Evolutionary conservation across 2,329 filamentous ascomycete genomes (phyloP).

Genomic region (Verruconis gallopava): DNA sequence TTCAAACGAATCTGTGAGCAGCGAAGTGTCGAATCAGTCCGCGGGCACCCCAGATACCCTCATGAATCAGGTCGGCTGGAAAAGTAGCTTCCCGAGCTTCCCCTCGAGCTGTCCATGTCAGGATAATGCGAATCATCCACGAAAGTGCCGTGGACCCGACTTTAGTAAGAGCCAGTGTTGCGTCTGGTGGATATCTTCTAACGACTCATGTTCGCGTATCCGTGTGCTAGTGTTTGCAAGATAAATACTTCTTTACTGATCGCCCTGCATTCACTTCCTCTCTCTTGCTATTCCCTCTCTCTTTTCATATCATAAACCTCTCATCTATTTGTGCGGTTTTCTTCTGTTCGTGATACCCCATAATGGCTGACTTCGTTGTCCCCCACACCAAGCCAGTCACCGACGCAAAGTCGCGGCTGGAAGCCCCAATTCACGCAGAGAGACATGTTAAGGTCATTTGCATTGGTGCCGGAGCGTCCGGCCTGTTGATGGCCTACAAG

Average conservation of each 20-base stretch:
- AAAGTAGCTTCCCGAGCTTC: too few relatives aligned
- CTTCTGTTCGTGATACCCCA: slow-evolving; percentile 1
- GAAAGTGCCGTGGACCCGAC: not conserved
- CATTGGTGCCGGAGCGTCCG: slow-evolving; percentile 37
- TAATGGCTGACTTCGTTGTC: slow-evolving; percentile 20
- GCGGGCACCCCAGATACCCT: too few relatives aligned
- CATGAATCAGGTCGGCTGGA: too few relatives aligned
- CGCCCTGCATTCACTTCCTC: not conserved
- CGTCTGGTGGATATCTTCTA: not conserved
- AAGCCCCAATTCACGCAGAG: slow-evolving; percentile 22
- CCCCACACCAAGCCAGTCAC: slow-evolving; percentile 16
- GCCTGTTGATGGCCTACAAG: slow-evolving; percentile 37
- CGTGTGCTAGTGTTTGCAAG: not conserved
- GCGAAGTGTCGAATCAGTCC: too few relatives aligned
- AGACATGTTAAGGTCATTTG: slow-evolving; percentile 28
- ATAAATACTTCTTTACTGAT: not conserved
- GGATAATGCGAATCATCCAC: too few relatives aligned
- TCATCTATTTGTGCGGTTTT: not conserved
- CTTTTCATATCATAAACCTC: too few relatives aligned
- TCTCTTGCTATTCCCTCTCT: too few relatives aligned
- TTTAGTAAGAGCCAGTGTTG: not conserved
- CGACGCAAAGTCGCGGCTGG: slow-evolving; percentile 18
- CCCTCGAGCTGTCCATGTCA: too few relatives aligned
- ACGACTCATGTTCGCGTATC: not conserved
- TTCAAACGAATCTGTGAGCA: too few relatives aligned